A percentile compares a stretch with the other conserved stretches of the same genome.
Conservation (phyloP, 2,329 filamentous ascomycete genomes). For the Hypoxylon sp. region DNA sequence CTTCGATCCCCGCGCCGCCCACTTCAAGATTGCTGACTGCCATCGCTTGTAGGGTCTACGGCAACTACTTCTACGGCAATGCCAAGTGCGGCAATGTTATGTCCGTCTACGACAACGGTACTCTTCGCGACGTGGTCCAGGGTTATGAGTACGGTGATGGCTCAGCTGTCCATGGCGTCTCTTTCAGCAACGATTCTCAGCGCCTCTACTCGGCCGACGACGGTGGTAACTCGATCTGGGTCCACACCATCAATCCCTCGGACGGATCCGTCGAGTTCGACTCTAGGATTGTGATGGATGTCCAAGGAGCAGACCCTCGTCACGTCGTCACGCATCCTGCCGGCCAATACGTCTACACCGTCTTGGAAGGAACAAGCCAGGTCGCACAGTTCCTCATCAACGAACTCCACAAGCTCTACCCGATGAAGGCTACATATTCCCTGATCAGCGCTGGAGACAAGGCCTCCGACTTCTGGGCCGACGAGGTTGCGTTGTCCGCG, state of each 20-base stretch:
- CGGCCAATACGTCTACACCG: constrained; percentile 47
- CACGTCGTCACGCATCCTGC: constrained; percentile 47
- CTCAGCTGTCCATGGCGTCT: constrained; percentile 62
- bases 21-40: neutral
- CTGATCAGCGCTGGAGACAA: constrained; percentile 45
- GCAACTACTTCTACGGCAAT: constrained; percentile 47
- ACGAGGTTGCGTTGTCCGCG: constrained; percentile 51
- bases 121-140: constrained; percentile 57
- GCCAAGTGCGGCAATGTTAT: constrained; percentile 52
- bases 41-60: constrained; percentile 42
- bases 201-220: constrained; percentile 64
- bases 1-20: neutral
- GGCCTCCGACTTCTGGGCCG: constrained; percentile 49
- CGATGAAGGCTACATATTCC: constrained; percentile 31
- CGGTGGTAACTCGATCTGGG: constrained; percentile 58
- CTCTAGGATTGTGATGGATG: constrained; percentile 29
- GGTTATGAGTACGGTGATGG: constrained; percentile 59
- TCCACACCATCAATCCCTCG: constrained; percentile 45
- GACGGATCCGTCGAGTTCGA: constrained; percentile 40
- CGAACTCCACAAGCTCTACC: constrained; percentile 23
- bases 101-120: constrained; percentile 58
- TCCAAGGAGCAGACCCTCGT: constrained; percentile 44
- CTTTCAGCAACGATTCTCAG: constrained; percentile 58
- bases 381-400: constrained; percentile 43
- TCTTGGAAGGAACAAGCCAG: constrained; percentile 47